These are phyloP conservation scores for Blastocystis sp. DNA, from an alignment of 352 stramenopile species.

Conservation along the genomic window DNA sequence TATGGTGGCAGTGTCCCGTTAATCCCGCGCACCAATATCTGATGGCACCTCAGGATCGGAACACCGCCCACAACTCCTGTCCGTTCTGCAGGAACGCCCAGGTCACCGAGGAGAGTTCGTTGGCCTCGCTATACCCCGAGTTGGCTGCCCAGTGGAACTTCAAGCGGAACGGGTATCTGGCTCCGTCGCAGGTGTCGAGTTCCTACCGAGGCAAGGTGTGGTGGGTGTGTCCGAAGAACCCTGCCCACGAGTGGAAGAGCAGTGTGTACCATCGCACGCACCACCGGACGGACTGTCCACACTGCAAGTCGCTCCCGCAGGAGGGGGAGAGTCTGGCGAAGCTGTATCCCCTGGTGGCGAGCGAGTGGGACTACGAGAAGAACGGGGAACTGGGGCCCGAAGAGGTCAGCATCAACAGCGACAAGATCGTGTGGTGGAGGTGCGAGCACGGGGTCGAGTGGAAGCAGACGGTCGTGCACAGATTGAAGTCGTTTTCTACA, in stretches of 20 bases:
- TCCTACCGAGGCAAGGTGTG: slow-evolving; percentile 26
- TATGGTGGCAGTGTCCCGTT: slow-evolving; percentile 32
- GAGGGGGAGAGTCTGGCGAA: neutral
- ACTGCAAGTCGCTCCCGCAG: neutral
- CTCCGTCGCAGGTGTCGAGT: neutral
- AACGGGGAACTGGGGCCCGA: neutral
- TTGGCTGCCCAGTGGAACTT: neutral
- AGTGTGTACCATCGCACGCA: neutral
- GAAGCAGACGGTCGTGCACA: neutral
- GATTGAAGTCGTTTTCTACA: neutral
- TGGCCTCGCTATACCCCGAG: neutral
- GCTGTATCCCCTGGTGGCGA: neutral
- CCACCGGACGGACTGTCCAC: neutral
- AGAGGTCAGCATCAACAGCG: neutral
- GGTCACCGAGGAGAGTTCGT: neutral
- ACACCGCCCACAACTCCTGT: neutral
- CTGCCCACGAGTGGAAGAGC: slow-evolving; percentile 10
- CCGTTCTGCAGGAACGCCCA: neutral
- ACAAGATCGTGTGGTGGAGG: slow-evolving; percentile 30
- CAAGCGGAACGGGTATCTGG: neutral
- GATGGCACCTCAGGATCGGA: slow-evolving; percentile 1
- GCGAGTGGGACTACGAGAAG: slow-evolving; percentile 41
- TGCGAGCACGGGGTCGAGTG: slow-evolving; percentile 48
- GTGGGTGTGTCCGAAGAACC: neutral
- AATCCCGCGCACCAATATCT: slow-evolving; percentile 15